Conservation (phyloP, 805 yeast genomes). For the Kazachstania africana region DNA sequence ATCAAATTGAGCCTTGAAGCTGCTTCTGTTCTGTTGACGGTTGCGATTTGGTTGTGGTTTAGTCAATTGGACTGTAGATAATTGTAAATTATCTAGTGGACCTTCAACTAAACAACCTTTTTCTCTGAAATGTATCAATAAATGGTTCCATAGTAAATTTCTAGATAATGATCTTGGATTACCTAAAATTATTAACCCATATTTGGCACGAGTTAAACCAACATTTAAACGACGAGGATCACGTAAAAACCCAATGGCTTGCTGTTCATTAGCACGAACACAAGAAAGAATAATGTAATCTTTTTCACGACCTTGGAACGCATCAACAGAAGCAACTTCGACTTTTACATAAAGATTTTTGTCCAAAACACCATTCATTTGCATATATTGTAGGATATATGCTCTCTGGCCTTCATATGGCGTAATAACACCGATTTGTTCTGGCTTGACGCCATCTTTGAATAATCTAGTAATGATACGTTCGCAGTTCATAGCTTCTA, state of each 20-base stretch:
- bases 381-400: slow-evolving; percentile 67
- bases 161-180: slow-evolving; percentile 68
- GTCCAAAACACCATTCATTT: slow-evolving; percentile 54
- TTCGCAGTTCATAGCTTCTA: slow-evolving; percentile 85
- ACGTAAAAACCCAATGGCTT: slow-evolving; percentile 69
- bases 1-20: slow-evolving; percentile 6
- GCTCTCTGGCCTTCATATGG: slow-evolving; percentile 94
- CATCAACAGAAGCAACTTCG: slow-evolving; percentile 94
- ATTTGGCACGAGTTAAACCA: slow-evolving; percentile 79
- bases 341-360: slow-evolving; percentile 55
- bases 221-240: slow-evolving; percentile 84
- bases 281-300: slow-evolving; percentile 89
- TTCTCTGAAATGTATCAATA: slow-evolving; percentile 69
- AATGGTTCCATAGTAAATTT: slow-evolving; percentile 66
- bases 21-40: slow-evolving; percentile 2
- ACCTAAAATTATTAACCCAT: slow-evolving; percentile 71
- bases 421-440: slow-evolving; percentile 83
- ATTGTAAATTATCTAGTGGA: slow-evolving; percentile 63
- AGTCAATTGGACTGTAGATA: slow-evolving; percentile 48
- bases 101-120: slow-evolving; percentile 87
- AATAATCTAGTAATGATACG: slow-evolving; percentile 61
- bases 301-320: slow-evolving; percentile 96
- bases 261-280: slow-evolving; percentile 75
- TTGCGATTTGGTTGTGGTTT: slow-evolving; percentile 18
- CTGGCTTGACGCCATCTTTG: slow-evolving; percentile 65